phyloP scores from a whole-genome alignment of 2,329 filamentous ascomycete genomes.

The Phyllosticta citribraziliensis region DNA sequence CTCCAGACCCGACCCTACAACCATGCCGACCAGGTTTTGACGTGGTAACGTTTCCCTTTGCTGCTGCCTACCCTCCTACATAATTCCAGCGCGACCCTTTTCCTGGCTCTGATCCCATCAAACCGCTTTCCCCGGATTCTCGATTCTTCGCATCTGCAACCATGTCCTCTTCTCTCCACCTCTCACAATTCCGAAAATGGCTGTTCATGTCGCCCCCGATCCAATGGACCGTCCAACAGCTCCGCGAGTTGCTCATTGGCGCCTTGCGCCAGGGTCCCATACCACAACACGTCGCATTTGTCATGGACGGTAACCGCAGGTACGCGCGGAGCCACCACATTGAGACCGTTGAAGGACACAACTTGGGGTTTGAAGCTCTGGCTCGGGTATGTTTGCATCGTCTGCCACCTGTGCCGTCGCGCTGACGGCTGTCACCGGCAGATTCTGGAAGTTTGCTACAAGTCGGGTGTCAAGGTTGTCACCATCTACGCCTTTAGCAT shows the following conservation, averaged over 20 bases:
- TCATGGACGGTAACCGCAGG: conserved; percentile 96
- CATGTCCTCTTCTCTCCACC: conserved; percentile 40
- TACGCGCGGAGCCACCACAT: conserved; percentile 87
- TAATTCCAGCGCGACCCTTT: not conserved
- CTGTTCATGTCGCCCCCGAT: conserved; percentile 79
- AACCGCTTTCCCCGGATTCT: not conserved
- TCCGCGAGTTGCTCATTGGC: conserved; percentile 79
- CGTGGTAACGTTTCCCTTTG: not conserved
- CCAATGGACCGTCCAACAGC: conserved; percentile 72
- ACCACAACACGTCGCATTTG: conserved; percentile 93
- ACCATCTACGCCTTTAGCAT: conserved; percentile 98
- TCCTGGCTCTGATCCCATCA: not conserved
- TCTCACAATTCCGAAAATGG: conserved; percentile 60
- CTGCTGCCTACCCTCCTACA: not conserved
- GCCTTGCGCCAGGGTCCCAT: conserved; percentile 84
- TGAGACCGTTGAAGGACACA: conserved; percentile 93
- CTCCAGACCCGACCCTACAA: too few relatives aligned
- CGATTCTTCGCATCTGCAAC: not conserved
- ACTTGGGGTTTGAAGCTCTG: conserved; percentile 88
- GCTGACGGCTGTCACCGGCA: conserved; percentile 13
- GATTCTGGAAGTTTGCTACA: conserved; percentile 97
- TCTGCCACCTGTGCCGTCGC: not conserved
- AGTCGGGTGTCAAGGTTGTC: conserved; percentile 89
- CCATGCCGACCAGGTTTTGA: not conserved
- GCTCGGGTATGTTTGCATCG: conserved; percentile 52